Base-by-base conservation (phyloP, 495 filamentous ascomycete species). In the Hypoxylon crocopeplum region DNA sequence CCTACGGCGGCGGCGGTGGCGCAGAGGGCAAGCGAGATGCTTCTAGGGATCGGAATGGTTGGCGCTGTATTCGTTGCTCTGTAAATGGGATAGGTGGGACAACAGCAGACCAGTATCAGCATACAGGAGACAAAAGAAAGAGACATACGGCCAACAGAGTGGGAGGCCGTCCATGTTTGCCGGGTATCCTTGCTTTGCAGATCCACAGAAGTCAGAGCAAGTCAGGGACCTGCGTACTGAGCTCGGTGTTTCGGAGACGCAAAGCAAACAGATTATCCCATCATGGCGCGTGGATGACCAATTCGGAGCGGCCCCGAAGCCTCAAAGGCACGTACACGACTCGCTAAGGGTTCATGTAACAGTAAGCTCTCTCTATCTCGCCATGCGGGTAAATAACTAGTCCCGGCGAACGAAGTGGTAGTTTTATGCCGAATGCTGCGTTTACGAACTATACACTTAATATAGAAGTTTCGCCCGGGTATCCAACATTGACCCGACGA, bases 171-270 rank as follows among this genome's bases (percentile, higher is more conserved):
- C 16, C 15, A 50, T 45, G 32, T 38, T 30, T 64, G 48, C 60
- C 60, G 48, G 24, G 44, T 39, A 37, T 33, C 45, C 25, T 27
- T 64, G 21, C 40, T 40, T 21, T 40, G 27, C 27, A 30, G 49
- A 41, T 64, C 61, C 49, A 51, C 61, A 40, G 12, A 45, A 64
- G 25, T 22, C 44, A 33, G 15, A 44, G 32, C 38, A 52, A 30
- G 40, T 46, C 16, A 50, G 45, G 13, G 25, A 59, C 53, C 16
- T 37, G 24, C 27, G 25, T 51, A 25, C n/a, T 56, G 51, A 52
- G 44, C 45, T 69, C 66, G 66, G 66, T 42, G 48, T 67, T 66
- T 69, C 66, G 57, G 47, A 56, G 56, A 42, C 27, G 21, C n/a
- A 22, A 21, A 49, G 47, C 48, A 58, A 38, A 42, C 27, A 22